phyloP scores from a whole-genome alignment of 2,329 filamentous ascomycete genomes.

The Diplodia sapinea region DNA sequence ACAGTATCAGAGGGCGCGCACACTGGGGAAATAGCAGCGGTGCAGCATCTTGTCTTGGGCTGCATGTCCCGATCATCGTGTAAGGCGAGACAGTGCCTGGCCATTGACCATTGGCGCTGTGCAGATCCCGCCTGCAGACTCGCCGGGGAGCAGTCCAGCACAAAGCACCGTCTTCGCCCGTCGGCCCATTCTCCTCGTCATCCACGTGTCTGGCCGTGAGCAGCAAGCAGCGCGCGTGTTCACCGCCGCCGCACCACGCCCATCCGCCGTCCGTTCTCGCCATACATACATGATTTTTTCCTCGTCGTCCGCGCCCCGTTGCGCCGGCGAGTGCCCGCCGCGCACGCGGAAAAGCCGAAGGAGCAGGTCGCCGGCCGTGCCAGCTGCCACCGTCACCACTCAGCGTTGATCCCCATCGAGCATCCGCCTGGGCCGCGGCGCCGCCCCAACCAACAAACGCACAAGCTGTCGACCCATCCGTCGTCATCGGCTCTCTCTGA shows the following conservation, averaged over 20 bases:
- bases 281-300: slow-evolving; percentile 7
- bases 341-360: background rate
- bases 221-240: slow-evolving; percentile 8
- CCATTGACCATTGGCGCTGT: background rate
- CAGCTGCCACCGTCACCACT: background rate
- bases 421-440: slow-evolving; percentile 21
- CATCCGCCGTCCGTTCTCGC: background rate
- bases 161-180: background rate
- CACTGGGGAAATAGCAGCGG: background rate
- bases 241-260: slow-evolving; percentile 16
- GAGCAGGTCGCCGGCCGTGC: background rate
- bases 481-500: slow-evolving; percentile 14
- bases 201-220: slow-evolving; percentile 19
- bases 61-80: slow-evolving; percentile 15
- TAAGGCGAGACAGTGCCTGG: slow-evolving; percentile 21
- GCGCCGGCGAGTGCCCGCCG: background rate
- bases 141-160: background rate
- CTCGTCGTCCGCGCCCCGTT: background rate
- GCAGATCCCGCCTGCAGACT: slow-evolving; percentile 14
- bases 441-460: slow-evolving; percentile 10
- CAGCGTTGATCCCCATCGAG: slow-evolving; percentile 21
- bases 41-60: slow-evolving; percentile 5
- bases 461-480: slow-evolving; percentile 7
- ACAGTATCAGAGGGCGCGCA: slow-evolving; percentile 1
- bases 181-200: slow-evolving; percentile 16